These are phyloP conservation scores for Coemansia aciculifera DNA, from an alignment of 192 early-diverging fungal species.

Conservation along the genomic window DNA sequence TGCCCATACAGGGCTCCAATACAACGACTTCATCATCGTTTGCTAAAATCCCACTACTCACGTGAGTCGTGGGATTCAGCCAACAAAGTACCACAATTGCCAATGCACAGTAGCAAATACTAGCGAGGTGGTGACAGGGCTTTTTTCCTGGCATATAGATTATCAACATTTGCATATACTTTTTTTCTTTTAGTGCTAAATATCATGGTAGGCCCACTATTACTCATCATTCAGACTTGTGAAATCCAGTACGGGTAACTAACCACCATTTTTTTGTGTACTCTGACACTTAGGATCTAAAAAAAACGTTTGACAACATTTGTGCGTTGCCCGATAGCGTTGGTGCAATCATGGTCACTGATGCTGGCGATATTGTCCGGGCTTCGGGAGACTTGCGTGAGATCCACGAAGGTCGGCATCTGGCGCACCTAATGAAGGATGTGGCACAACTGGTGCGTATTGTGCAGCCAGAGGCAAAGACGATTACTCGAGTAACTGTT, in stretches of 20 bases:
- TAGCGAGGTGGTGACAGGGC: neutral
- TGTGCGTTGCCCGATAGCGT: conserved; percentile 43
- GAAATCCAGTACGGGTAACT: neutral
- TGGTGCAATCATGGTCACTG: conserved; percentile 49
- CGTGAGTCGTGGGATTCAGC: neutral
- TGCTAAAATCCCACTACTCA: neutral
- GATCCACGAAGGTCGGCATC: conserved; percentile 26
- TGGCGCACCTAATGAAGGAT: conserved; percentile 43
- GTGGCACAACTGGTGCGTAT: conserved; percentile 38
- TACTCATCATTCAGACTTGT: neutral
- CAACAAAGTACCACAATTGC: neutral
- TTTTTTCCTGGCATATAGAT: neutral
- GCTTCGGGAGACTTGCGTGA: conserved; percentile 36
- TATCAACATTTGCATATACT: neutral
- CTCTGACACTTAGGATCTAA: conserved; percentile 30
- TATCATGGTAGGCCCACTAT: neutral
- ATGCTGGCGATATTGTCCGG: conserved; percentile 43
- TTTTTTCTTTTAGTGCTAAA: neutral
- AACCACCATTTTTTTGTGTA: neutral
- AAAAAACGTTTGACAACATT: conserved; percentile 51
- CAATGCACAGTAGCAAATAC: neutral
- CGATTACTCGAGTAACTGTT: conserved; percentile 38
- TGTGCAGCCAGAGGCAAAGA: conserved; percentile 24
- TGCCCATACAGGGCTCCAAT: too few relatives aligned
- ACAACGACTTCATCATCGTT: too few relatives aligned